Evolutionary conservation across 1,284 basidiomycete genomes (phyloP).

Genomic region (Kwoniella shivajii): DNA sequence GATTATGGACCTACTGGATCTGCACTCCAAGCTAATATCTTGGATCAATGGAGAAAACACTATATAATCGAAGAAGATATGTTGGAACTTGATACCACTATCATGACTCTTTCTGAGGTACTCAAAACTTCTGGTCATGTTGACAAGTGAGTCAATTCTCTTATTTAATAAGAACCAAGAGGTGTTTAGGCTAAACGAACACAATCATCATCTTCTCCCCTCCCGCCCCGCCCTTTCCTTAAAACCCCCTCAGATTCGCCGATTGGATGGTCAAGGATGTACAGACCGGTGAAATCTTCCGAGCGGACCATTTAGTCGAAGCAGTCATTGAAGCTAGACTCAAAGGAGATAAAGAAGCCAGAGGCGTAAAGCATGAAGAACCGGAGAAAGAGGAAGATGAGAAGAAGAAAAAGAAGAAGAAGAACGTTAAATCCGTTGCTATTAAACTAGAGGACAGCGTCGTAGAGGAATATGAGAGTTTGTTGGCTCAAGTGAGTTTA

Average conservation of each 20-base stretch:
- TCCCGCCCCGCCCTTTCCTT: not conserved
- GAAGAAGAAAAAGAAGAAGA: slow-evolving; percentile 80
- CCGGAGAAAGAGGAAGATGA: slow-evolving; percentile 64
- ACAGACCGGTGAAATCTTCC: slow-evolving; percentile 92
- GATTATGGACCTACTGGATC: slow-evolving; percentile 96
- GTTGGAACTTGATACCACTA: slow-evolving; percentile 97
- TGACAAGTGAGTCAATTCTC: slow-evolving; percentile 62
- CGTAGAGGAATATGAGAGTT: slow-evolving; percentile 75
- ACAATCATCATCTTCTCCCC: not conserved
- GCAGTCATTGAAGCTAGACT: slow-evolving; percentile 87
- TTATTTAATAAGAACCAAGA: too few species aligned
- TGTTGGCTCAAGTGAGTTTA: slow-evolving; percentile 76
- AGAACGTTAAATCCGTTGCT: slow-evolving; percentile 72
- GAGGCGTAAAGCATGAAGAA: slow-evolving; percentile 64
- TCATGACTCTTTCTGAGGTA: slow-evolving; percentile 93
- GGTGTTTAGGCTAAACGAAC: too few species aligned
- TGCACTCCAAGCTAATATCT: slow-evolving; percentile 93
- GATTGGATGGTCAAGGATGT: slow-evolving; percentile 99
- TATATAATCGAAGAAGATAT: slow-evolving; percentile 99
- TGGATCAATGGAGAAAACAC: slow-evolving; percentile 95
- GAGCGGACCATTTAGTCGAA: slow-evolving; percentile 96
- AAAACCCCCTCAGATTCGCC: slow-evolving; percentile 63
- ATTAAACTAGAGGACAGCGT: slow-evolving; percentile 76
- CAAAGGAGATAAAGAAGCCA: slow-evolving; percentile 89
- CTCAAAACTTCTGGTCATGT: slow-evolving; percentile 99